A percentile compares a stretch with the other conserved stretches of the same genome.
Evolutionary conservation across 1,139 yeast species (phyloP).

Genomic region (Blastobotrys illinoisensis): DNA sequence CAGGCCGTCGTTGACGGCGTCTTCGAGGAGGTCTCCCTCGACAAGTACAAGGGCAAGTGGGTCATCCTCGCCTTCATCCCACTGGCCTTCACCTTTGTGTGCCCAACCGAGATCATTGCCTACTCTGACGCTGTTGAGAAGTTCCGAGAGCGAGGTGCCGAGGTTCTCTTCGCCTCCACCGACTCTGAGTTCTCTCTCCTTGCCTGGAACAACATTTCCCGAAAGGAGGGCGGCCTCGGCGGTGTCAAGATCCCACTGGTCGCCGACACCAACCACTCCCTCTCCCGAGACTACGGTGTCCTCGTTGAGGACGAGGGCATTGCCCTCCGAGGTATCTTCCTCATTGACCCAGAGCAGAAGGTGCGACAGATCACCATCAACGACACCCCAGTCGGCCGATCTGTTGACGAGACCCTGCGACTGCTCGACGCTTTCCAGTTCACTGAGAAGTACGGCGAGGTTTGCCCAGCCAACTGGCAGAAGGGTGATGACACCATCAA

Average conservation of each 20-base stretch:
- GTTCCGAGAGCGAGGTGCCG: slow-evolving; percentile 81
- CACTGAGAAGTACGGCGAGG: slow-evolving; percentile 97
- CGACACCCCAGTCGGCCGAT: slow-evolving; percentile 98
- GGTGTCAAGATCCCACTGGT: slow-evolving; percentile 88
- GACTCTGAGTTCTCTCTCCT: slow-evolving; percentile 96
- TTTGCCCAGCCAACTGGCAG: slow-evolving; percentile 99
- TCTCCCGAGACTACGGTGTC: slow-evolving; percentile 95
- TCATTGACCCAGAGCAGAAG: slow-evolving; percentile 91
- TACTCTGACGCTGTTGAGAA: slow-evolving; percentile 91
- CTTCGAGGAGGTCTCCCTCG: slow-evolving; percentile 90
- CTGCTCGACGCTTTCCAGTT: slow-evolving; percentile 98
- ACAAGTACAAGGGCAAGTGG: slow-evolving; percentile 96
- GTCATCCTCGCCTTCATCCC: slow-evolving; percentile 95
- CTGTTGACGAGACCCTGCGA: slow-evolving; percentile 95
- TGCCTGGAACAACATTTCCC: slow-evolving; percentile 96
- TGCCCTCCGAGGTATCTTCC: slow-evolving; percentile 95
- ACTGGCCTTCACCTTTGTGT: slow-evolving; percentile 97
- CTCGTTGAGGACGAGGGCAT: slow-evolving; percentile 92
- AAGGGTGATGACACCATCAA: slow-evolving; percentile 93
- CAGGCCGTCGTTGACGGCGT: slow-evolving; percentile 95
- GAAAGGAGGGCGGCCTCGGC: slow-evolving; percentile 98
- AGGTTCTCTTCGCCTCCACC: slow-evolving; percentile 92
- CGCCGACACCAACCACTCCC: slow-evolving; percentile 94
- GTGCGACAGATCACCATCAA: slow-evolving; percentile 96
- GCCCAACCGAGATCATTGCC: slow-evolving; percentile 98